Percentiles rank a stretch among this genome's conserved stretches.
Conservation (phyloP, 495 filamentous ascomycete genomes). For the Friedmanniomyces simplex region DNA sequence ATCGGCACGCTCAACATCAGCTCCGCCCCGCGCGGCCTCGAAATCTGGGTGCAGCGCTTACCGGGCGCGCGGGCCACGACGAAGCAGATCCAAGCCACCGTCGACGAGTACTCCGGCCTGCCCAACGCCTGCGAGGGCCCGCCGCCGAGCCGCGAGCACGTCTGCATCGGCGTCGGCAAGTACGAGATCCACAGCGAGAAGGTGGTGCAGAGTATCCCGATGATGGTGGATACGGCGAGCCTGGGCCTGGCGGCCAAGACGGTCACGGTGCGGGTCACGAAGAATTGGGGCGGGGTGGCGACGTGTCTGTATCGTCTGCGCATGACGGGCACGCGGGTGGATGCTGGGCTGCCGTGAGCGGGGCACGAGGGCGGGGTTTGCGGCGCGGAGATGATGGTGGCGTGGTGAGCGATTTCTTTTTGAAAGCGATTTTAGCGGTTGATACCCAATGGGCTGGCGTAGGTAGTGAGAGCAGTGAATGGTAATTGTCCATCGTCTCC, state of each 20-base stretch:
- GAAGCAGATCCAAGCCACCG: neutral
- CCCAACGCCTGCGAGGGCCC: conserved; percentile 2
- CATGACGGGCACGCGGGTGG: neutral
- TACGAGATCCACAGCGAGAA: conserved; percentile 40
- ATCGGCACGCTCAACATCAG: conserved; percentile 42
- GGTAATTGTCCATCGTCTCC: too few relatives aligned
- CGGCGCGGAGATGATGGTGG: neutral
- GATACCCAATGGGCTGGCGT: too few relatives aligned
- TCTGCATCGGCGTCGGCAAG: conserved; percentile 43
- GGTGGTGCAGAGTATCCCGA: conserved; percentile 40
- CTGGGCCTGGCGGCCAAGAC: conserved; percentile 31
- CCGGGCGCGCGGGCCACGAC: neutral
- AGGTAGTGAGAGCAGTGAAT: too few relatives aligned
- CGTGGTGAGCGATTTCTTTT: neutral
- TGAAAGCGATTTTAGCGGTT: too few relatives aligned
- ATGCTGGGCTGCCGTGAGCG: neutral
- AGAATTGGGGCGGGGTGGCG: neutral
- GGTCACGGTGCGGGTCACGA: conserved; percentile 34
- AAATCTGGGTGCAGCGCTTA: conserved; percentile 45
- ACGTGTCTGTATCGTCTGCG: neutral
- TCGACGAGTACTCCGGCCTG: conserved; percentile 13
- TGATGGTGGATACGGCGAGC: conserved; percentile 34
- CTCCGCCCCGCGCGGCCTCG: conserved; percentile 48
- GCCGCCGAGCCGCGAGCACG: conserved; percentile 26
- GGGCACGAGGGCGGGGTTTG: neutral